Conservation (phyloP, 257 asterid genomes). For the Nyctanthes arbortristis region DNA sequence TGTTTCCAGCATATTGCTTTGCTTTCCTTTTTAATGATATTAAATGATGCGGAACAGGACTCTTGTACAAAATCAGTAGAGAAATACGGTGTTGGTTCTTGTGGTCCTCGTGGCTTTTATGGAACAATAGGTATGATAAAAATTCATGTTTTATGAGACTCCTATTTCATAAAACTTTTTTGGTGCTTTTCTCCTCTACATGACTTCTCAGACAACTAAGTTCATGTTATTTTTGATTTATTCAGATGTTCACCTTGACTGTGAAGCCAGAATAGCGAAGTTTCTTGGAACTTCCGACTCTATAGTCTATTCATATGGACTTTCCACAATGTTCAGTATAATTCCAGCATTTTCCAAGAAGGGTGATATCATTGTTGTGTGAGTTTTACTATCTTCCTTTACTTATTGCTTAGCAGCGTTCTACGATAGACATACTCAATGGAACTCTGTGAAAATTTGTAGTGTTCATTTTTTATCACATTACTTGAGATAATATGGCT, state of each 20-base stretch:
- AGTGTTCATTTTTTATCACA: slow-evolving; percentile 8
- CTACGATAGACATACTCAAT: slow-evolving; percentile 6
- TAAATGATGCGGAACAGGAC: slow-evolving; percentile 51
- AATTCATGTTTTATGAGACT: slow-evolving; percentile 6
- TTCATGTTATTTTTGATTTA: slow-evolving; percentile 15
- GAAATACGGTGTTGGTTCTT: slow-evolving; percentile 98
- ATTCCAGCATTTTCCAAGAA: slow-evolving; percentile 96
- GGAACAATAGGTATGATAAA: slow-evolving; percentile 86
- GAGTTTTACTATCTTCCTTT: slow-evolving; percentile 34
- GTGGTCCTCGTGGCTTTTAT: slow-evolving; percentile 98
- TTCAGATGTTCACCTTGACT: slow-evolving; percentile 97
- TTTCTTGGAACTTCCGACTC: slow-evolving; percentile 94
- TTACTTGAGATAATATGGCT: not conserved
- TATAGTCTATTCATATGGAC: slow-evolving; percentile 88
- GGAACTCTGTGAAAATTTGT: slow-evolving; percentile 13
- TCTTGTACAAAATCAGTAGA: slow-evolving; percentile 86
- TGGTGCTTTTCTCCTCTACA: slow-evolving; percentile 4
- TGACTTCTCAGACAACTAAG: slow-evolving; percentile 11
- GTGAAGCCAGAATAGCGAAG: slow-evolving; percentile 88
- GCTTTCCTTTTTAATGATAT: slow-evolving; percentile 20
- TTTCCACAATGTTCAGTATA: slow-evolving; percentile 96
- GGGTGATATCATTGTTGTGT: slow-evolving; percentile 91
- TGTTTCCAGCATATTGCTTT: slow-evolving; percentile 16
- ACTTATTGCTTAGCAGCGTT: slow-evolving; percentile 8
- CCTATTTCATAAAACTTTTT: not conserved